phyloP scores from a whole-genome alignment of 2,329 filamentous ascomycete species.

The Penicillium palitans region DNA sequence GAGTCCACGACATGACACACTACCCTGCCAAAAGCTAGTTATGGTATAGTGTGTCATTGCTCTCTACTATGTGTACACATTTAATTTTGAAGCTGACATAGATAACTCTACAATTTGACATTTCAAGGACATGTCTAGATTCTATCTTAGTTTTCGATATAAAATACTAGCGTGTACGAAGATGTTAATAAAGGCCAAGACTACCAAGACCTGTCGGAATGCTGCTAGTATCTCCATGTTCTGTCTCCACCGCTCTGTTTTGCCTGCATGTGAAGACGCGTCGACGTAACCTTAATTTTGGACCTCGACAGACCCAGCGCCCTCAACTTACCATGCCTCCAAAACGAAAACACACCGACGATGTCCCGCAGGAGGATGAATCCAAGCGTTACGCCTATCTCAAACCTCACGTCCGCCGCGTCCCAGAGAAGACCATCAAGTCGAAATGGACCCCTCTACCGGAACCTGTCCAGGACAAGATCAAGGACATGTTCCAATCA shows the following conservation, averaged over 20 bases:
- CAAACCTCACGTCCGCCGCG: slow-evolving; percentile 43
- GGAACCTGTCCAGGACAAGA: slow-evolving; percentile 44
- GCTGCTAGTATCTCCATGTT: background rate
- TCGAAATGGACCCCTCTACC: slow-evolving; percentile 49
- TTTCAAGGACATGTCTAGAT: background rate
- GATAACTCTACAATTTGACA: background rate
- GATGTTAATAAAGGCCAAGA: background rate
- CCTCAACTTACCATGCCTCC: slow-evolving; percentile 23
- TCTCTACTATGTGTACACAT: too few species aligned
- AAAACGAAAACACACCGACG: slow-evolving; percentile 32
- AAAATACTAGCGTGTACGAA: background rate
- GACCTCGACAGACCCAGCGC: slow-evolving; percentile 2
- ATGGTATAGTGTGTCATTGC: background rate
- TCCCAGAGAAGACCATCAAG: slow-evolving; percentile 47
- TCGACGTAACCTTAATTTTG: slow-evolving; percentile 9
- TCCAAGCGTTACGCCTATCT: slow-evolving; percentile 41
- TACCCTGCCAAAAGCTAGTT: background rate
- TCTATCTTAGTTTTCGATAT: background rate
- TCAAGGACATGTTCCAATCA: slow-evolving; percentile 44
- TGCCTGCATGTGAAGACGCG: slow-evolving; percentile 21
- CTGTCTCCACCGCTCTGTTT: slow-evolving; percentile 20
- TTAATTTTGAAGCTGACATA: too few species aligned
- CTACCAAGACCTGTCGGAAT: background rate
- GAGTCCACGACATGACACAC: background rate
- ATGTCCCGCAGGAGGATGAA: slow-evolving; percentile 17